Evolutionary conservation across 1,284 basidiomycete species (phyloP).

Genomic region (Cutaneotrichosporon dermatis): DNA sequence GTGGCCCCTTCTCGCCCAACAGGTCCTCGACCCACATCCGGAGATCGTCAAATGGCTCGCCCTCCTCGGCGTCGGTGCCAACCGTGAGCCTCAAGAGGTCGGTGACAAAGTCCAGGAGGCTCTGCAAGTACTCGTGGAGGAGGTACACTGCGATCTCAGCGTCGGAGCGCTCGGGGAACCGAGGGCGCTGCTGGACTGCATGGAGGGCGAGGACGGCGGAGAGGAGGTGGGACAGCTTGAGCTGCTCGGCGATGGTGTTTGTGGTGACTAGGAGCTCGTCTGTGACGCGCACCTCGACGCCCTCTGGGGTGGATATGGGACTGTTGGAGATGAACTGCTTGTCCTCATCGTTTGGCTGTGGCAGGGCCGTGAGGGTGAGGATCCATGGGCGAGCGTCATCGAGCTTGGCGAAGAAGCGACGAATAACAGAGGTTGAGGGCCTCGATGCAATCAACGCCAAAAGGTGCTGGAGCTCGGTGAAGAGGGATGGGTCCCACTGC

Average conservation of each 20-base stretch:
- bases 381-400: slow-evolving; percentile 43
- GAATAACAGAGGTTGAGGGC: slow-evolving; percentile 36
- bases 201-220: slow-evolving; percentile 37
- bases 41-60: slow-evolving; percentile 29
- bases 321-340: slow-evolving; percentile 33
- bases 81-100: slow-evolving; percentile 34
- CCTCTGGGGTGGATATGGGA: slow-evolving; percentile 23
- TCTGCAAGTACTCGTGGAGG: slow-evolving; percentile 29
- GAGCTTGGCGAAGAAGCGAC: slow-evolving; percentile 30
- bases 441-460: slow-evolving; percentile 33
- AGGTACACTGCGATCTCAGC: slow-evolving; percentile 39
- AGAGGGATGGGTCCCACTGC: slow-evolving; percentile 41
- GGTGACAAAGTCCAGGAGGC: slow-evolving; percentile 35
- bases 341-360: slow-evolving; percentile 34
- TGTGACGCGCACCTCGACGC: slow-evolving; percentile 30
- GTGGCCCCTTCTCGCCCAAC: slow-evolving; percentile 25
- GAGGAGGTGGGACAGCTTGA: slow-evolving; percentile 37
- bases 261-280: slow-evolving; percentile 35
- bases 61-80: slow-evolving; percentile 19
- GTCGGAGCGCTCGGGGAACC: slow-evolving; percentile 33
- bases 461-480: slow-evolving; percentile 36
- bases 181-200: slow-evolving; percentile 31
- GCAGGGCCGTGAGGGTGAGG: slow-evolving; percentile 32
- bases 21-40: slow-evolving; percentile 33
- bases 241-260: slow-evolving; percentile 27